Base-by-base conservation (phyloP, 305 asterid genomes). In the Lippia alba region DNA sequence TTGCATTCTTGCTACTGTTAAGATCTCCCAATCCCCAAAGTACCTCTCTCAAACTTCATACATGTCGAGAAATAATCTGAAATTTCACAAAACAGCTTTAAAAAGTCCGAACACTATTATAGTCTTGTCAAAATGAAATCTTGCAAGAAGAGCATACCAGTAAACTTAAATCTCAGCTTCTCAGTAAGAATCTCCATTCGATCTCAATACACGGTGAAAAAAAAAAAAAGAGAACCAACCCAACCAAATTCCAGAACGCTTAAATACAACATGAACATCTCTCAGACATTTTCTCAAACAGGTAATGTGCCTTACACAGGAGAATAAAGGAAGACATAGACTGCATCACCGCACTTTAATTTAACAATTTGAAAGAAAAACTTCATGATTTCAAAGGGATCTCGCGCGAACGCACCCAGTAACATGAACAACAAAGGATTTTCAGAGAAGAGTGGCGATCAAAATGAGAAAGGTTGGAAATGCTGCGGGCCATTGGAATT, bases 1-100 rank as follows among this genome's bases (percentile, higher is more conserved):
- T 24, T 24, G 1, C 30, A 24, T 1, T 24, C 30, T 24, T 24
- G 30, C 30, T 24, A 24, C 30, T 24, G 30, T 24, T 24, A 24
- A 24, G 30, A 24, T 1, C 30, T 24, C 3, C 17, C 5, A 49
- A 14, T 49, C 3, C 15, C 55, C 30, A 12, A 7, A 1, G n/a
- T 4, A 49, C 55, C 65, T 80, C 79, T 80, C 89, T 69, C 84
- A 77, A 70, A 84, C 87, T 69, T 82, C 87, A 61, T 83, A 80
- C 30, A 84, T 62, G 64, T 86, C 84, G 16, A 89, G 88, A 77
- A 89, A 88, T 61, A 83, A 67, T 82, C 88, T 89, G 74, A 69
- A 70, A 65, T 8, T 46, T 56, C 74, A 24, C 65, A 46, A 36
- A 0, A 4, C 56, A 64, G 19, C 60, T 30, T 20, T 24, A 24